These are phyloP conservation scores for Carnegiea gigantea DNA, from an alignment of 179 eudicot species.

Conservation along the genomic window DNA sequence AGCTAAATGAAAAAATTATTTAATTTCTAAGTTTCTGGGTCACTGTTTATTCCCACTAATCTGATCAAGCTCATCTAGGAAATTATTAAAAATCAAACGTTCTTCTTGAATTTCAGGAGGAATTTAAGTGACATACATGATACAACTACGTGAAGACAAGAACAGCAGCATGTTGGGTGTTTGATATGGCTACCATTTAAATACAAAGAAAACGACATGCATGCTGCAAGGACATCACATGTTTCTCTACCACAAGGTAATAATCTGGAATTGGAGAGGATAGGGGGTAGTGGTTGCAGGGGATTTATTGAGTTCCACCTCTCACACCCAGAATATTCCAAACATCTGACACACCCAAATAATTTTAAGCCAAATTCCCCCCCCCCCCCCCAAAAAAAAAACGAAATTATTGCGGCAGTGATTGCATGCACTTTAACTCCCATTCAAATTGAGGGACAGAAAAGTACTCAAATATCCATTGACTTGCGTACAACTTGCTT, in stretches of 20 bases:
- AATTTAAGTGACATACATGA: background rate
- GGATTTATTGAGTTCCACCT: constrained; percentile 7
- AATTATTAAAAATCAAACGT: background rate
- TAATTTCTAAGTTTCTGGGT: no score
- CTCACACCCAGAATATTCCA: constrained; percentile 31
- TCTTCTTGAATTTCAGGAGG: background rate
- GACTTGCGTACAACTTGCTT: background rate
- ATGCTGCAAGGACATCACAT: background rate
- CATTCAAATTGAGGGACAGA: background rate
- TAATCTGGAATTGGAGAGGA: background rate
- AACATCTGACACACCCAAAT: constrained; percentile 18
- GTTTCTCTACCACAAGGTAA: background rate
- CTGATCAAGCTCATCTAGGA: background rate
- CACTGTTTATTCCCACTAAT: background rate
- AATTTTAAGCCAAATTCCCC: constrained; percentile 1
- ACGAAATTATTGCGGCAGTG: constrained; percentile 18
- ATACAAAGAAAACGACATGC: background rate
- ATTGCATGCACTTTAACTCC: constrained; percentile 1
- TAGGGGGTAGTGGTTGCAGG: background rate
- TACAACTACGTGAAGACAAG: background rate
- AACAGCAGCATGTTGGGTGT: background rate
- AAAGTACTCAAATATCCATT: background rate
- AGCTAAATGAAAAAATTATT: background rate
- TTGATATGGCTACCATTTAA: background rate
- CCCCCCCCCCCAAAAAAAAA: background rate